These are phyloP conservation scores for Xylariaceae sp. DNA, from an alignment of 2,329 filamentous ascomycete species.

Conservation along the genomic window DNA sequence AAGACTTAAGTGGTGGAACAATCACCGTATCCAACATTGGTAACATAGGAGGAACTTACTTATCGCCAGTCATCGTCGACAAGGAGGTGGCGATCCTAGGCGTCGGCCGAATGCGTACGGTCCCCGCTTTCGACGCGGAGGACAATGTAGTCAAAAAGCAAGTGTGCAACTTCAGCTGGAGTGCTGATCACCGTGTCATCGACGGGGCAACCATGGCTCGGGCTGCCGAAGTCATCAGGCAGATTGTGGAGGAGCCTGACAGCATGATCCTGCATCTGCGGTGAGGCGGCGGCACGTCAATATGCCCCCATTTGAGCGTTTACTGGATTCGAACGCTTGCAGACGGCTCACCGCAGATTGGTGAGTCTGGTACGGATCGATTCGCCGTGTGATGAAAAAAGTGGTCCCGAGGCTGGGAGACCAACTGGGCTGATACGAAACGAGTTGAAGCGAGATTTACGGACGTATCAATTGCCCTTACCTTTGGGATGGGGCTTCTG, in stretches of 20 bases:
- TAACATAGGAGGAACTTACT: conserved; percentile 86
- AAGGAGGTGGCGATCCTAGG: conserved; percentile 90
- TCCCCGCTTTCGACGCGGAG: conserved; percentile 70
- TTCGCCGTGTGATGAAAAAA: conserved; percentile 11
- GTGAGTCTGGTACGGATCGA: conserved; percentile 5
- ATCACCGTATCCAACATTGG: conserved; percentile 97
- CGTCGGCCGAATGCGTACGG: conserved; percentile 71
- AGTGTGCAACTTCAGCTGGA: conserved; percentile 91
- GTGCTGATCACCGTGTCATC: conserved; percentile 88
- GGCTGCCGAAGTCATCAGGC: conserved; percentile 75
- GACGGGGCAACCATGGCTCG: conserved; percentile 93
- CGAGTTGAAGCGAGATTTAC: conserved; percentile 8
- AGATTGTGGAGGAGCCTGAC: conserved; percentile 78
- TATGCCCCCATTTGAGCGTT: neutral
- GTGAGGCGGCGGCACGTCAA: conserved; percentile 40
- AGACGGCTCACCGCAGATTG: conserved; percentile 12
- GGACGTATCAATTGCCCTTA: neutral
- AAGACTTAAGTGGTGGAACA: conserved; percentile 79
- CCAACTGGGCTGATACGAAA: conserved; percentile 12
- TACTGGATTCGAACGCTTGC: conserved; percentile 15
- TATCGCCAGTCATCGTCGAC: conserved; percentile 85
- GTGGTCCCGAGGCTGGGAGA: conserved; percentile 18
- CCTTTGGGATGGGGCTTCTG: conserved; percentile 1
- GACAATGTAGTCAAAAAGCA: conserved; percentile 67
- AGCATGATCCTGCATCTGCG: conserved; percentile 79